Percentiles rank a stretch among this genome's conserved stretches.
These are phyloP conservation scores for Kuraishia hungarica DNA, from an alignment of 805 yeast species.

Conservation along the genomic window DNA sequence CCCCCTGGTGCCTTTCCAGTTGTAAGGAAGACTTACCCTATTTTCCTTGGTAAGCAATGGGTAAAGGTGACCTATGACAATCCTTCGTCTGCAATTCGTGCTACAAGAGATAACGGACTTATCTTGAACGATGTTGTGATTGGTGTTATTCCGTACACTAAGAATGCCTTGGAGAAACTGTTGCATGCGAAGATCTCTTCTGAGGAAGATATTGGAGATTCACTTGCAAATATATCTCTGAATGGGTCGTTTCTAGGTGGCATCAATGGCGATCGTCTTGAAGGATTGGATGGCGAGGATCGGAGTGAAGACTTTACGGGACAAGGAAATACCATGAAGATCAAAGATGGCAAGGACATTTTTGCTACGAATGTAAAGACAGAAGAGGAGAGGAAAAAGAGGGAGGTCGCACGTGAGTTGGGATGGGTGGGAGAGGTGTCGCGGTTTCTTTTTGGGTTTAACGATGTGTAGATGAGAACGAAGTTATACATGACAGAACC, in stretches of 20 bases:
- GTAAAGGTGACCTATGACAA: constrained; percentile 80
- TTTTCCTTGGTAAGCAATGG: constrained; percentile 85
- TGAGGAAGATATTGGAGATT: constrained; percentile 41
- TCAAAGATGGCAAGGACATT: constrained; percentile 34
- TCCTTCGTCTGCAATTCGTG: constrained; percentile 68
- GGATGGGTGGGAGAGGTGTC: constrained; percentile 2
- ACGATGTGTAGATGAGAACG: constrained; percentile 1
- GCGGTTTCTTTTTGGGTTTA: constrained; percentile 2
- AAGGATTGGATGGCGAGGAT: not conserved
- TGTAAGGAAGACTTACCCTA: constrained; percentile 37
- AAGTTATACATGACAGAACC: too few species aligned
- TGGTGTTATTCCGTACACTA: constrained; percentile 66
- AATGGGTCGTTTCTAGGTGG: constrained; percentile 6
- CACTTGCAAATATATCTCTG: constrained; percentile 11
- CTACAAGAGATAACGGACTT: constrained; percentile 75
- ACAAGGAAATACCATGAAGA: constrained; percentile 7
- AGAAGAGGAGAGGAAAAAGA: constrained; percentile 6
- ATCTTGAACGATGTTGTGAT: constrained; percentile 50
- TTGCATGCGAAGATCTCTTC: constrained; percentile 32
- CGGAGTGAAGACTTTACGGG: not conserved
- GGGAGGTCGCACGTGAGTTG: constrained; percentile 4
- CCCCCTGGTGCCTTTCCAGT: constrained; percentile 6
- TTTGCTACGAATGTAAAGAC: constrained; percentile 18
- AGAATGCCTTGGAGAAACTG: constrained; percentile 51
- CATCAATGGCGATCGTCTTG: constrained; percentile 7